A percentile compares a stretch with the other conserved stretches of the same genome.
Evolutionary conservation across 768 basidiomycete species (phyloP).

Genomic region (Suillus plorans): DNA sequence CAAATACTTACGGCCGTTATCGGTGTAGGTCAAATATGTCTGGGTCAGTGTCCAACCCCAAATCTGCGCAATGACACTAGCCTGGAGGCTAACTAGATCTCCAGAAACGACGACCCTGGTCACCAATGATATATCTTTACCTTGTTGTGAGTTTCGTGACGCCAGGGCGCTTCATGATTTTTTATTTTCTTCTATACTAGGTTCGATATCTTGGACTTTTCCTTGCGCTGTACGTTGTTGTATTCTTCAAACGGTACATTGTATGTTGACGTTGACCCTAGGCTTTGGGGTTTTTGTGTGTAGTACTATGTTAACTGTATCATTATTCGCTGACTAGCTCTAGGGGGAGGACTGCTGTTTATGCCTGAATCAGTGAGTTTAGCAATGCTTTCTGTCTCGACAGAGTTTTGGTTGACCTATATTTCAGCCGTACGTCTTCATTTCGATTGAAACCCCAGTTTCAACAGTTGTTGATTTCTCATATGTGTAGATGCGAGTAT

Average conservation of each 20-base stretch:
- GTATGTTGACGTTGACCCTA: neutral
- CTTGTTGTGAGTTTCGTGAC: neutral
- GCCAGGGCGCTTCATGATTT: neutral
- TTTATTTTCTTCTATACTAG: neutral
- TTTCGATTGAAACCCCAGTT: neutral
- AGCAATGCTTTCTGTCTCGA: neutral
- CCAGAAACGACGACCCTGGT: neutral
- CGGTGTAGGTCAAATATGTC: neutral
- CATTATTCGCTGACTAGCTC: neutral
- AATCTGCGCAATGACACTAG: neutral
- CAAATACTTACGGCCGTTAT: neutral
- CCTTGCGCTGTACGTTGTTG: conserved; percentile 3
- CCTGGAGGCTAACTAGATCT: neutral
- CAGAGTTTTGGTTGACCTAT: neutral
- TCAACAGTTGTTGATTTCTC: neutral
- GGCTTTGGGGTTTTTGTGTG: neutral
- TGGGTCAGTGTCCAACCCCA: neutral
- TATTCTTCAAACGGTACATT: neutral
- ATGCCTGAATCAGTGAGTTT: neutral
- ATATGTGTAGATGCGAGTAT: neutral
- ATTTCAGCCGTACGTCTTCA: neutral
- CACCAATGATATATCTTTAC: neutral
- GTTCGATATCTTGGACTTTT: neutral
- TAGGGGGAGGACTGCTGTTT: conserved; percentile 1
- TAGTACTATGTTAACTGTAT: neutral